Base-by-base conservation (phyloP, 1,284 basidiomycete genomes). In the Mycena sp. region DNA sequence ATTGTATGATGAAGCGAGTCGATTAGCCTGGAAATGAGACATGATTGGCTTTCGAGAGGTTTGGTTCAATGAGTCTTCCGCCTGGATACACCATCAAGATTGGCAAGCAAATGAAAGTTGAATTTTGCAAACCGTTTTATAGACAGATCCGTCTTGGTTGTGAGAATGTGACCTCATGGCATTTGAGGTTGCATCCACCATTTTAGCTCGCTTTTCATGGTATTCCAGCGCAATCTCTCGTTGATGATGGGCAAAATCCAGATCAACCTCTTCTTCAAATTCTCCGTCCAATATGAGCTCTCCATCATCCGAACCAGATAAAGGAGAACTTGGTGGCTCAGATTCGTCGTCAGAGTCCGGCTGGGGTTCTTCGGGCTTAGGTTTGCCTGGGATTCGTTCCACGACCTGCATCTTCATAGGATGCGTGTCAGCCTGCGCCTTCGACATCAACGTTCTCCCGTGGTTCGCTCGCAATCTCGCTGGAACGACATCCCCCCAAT, bases 171-270 rank as follows among this genome's bases (percentile, higher is more conserved):
- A 77, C 58, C 78, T 78, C 40, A 90, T 80, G 6, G 82, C 85
- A 40, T 78, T 77, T 12, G 82, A 77, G 38, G 84, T 82, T 49
- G 83, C 83, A 32, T 82, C 76, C 0, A 86, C 85, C 48, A 92
- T 81, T 14, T 77, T 79, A 19, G 76, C 77, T 53, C 89, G 85
- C 71, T 87, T 88, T 66, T 82, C 77, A 71, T 89, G 82, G 71
- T 93, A 92, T 63, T 86, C 86, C 38, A 92, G 71, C n/a, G 88
- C 87, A 64, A 92, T 82, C 72, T 92, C 90, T 29, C 90, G 86
- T 65, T 92, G 89, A 69, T 89, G 87, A 50, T 79, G 83, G 25
- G 85, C 88, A 57, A 78, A 81, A 68, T 91, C 86, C 40, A 87
- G 75, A 65, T 89, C 87, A 21, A 79, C 79, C 48, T 81, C 83